Evolutionary conservation across 257 asterid genomes (phyloP).

Genomic region (Nicotiana tomentosiformis): DNA sequence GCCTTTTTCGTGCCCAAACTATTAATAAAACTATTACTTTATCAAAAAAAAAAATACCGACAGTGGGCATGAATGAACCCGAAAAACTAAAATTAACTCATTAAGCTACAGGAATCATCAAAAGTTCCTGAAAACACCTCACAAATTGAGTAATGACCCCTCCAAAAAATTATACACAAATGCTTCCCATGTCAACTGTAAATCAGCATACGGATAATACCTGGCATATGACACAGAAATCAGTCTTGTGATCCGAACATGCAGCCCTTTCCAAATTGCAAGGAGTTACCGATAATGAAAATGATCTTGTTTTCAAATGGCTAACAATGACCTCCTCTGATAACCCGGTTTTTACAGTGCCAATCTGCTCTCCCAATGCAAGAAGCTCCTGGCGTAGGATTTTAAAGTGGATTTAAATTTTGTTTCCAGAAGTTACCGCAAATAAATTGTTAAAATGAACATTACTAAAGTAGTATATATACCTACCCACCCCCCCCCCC

Average conservation of each 20-base stretch:
- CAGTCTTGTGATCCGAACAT: slow-evolving; percentile 31
- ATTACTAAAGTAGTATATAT: not conserved
- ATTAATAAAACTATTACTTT: no score
- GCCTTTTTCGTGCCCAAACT: no score
- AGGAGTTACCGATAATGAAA: slow-evolving; percentile 28
- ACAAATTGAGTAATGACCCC: not conserved
- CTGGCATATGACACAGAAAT: slow-evolving; percentile 83
- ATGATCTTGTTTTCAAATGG: slow-evolving; percentile 50
- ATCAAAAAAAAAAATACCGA: not conserved
- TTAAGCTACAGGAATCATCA: not conserved
- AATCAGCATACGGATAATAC: slow-evolving; percentile 24
- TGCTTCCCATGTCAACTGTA: not conserved
- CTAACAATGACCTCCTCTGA: slow-evolving; percentile 41
- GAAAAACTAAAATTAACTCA: not conserved
- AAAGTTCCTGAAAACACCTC: not conserved
- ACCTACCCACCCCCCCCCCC: no score
- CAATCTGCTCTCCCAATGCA: slow-evolving; percentile 85
- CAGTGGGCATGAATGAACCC: not conserved
- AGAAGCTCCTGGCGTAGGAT: slow-evolving; percentile 69
- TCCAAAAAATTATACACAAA: not conserved
- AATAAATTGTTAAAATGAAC: not conserved
- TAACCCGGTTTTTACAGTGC: slow-evolving; percentile 74
- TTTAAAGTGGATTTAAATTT: not conserved
- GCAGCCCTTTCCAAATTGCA: slow-evolving; percentile 32
- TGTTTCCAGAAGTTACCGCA: not conserved